These are phyloP conservation scores for Haplosporangium sp. DNA, from an alignment of 371 early-diverging fungal species.

Conservation along the genomic window DNA sequence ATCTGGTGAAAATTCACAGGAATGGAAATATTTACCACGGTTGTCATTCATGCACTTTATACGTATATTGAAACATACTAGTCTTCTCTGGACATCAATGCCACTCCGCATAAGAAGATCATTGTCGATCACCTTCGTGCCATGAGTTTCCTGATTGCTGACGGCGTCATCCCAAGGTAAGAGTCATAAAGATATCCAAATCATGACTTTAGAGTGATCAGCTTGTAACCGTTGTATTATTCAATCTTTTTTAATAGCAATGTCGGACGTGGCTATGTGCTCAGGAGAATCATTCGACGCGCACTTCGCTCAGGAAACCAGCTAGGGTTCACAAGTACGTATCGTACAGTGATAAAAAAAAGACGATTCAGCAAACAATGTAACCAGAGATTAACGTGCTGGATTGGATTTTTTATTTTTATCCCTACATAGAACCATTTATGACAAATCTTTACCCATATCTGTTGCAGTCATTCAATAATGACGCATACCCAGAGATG, in stretches of 20 bases:
- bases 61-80: no score
- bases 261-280: slow-evolving; percentile 81
- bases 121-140: slow-evolving; percentile 83
- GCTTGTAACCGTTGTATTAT: neutral
- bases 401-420: neutral
- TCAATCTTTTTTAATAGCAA: slow-evolving; percentile 53
- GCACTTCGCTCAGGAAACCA: slow-evolving; percentile 78
- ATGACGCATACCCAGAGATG: slow-evolving; percentile 71
- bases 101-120: slow-evolving; percentile 67
- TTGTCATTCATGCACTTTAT: no score
- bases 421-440: slow-evolving; percentile 61
- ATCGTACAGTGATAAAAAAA: neutral
- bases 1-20: no score
- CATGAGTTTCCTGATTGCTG: slow-evolving; percentile 77
- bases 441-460: slow-evolving; percentile 72
- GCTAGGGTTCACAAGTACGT: slow-evolving; percentile 68
- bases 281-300: slow-evolving; percentile 82
- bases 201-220: neutral
- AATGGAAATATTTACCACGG: no score
- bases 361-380: neutral
- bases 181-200: no score
- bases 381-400: neutral
- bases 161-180: slow-evolving; percentile 82
- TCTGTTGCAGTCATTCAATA: slow-evolving; percentile 63
- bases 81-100: slow-evolving; percentile 39